phyloP scores from a whole-genome alignment of 306 rosid genomes.

The Rubus idaeus region DNA sequence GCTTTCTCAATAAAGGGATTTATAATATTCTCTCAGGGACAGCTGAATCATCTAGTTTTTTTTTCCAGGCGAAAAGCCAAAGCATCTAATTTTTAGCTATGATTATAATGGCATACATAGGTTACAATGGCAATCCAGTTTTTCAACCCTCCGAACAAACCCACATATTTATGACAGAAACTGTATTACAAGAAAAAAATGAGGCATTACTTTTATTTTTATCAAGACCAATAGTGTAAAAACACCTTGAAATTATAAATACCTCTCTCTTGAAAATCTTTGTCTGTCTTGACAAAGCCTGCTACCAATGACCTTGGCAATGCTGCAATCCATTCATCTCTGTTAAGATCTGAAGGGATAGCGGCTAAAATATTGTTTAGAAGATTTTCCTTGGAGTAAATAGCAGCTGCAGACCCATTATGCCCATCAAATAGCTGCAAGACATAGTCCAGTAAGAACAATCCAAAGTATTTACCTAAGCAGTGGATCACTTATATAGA shows the following conservation, averaged over 20 bases:
- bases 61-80: no score
- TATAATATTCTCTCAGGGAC: no score
- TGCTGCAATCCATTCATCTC: slow-evolving; percentile 96
- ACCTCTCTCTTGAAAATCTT: slow-evolving; percentile 84
- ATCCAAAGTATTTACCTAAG: neutral
- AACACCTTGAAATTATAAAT: slow-evolving; percentile 18
- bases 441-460: slow-evolving; percentile 34
- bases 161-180: neutral
- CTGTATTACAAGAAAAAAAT: neutral
- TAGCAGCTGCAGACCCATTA: slow-evolving; percentile 97
- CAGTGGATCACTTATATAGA: neutral
- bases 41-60: no score
- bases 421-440: slow-evolving; percentile 98
- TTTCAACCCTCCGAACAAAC: neutral
- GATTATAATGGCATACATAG: neutral
- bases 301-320: slow-evolving; percentile 98
- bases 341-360: slow-evolving; percentile 82
- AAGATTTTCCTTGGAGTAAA: slow-evolving; percentile 92
- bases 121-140: neutral
- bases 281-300: slow-evolving; percentile 97
- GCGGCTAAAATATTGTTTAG: slow-evolving; percentile 74
- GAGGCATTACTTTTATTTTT: neutral
- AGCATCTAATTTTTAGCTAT: no score
- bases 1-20: no score
- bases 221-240: neutral